Evolutionary conservation across 2,329 filamentous ascomycete genomes (phyloP).

Genomic region (Neofusicoccum laricinum): DNA sequence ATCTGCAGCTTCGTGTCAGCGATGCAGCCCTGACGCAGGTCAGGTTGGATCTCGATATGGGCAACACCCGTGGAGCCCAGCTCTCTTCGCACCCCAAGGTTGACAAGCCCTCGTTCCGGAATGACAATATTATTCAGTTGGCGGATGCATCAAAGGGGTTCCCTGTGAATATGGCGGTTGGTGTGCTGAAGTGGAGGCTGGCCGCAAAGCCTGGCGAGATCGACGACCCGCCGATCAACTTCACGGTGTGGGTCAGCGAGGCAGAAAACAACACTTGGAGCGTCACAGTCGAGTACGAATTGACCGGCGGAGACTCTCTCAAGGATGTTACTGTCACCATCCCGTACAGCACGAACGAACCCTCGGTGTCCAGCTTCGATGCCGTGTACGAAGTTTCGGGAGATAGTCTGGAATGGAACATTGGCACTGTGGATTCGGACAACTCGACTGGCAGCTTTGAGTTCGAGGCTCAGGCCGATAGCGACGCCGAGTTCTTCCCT

Average conservation of each 20-base stretch:
- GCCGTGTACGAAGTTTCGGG: constrained; percentile 91
- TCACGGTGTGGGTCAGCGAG: constrained; percentile 97
- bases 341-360: constrained; percentile 81
- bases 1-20: constrained; percentile 85
- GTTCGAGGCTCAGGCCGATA: constrained; percentile 83
- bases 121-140: constrained; percentile 80
- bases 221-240: constrained; percentile 83
- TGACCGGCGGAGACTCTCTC: constrained; percentile 74
- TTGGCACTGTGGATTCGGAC: constrained; percentile 79
- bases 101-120: constrained; percentile 82
- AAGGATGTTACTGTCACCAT: constrained; percentile 85
- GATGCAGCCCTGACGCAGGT: constrained; percentile 88
- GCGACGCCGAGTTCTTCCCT: constrained; percentile 96
- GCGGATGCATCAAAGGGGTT: constrained; percentile 85
- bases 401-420: constrained; percentile 89
- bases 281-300: constrained; percentile 93
- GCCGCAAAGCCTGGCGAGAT: constrained; percentile 77
- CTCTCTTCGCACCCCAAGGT: constrained; percentile 97
- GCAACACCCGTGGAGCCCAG: constrained; percentile 78
- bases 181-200: constrained; percentile 89
- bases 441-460: constrained; percentile 88
- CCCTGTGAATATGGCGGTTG: constrained; percentile 89
- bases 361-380: constrained; percentile 87
- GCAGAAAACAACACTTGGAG: constrained; percentile 76
- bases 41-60: constrained; percentile 75